Evolutionary conservation across 106 monocot species (phyloP), one percentile per base, ranked within the genome.

Genomic region (Apostasia ramifera): DNA sequence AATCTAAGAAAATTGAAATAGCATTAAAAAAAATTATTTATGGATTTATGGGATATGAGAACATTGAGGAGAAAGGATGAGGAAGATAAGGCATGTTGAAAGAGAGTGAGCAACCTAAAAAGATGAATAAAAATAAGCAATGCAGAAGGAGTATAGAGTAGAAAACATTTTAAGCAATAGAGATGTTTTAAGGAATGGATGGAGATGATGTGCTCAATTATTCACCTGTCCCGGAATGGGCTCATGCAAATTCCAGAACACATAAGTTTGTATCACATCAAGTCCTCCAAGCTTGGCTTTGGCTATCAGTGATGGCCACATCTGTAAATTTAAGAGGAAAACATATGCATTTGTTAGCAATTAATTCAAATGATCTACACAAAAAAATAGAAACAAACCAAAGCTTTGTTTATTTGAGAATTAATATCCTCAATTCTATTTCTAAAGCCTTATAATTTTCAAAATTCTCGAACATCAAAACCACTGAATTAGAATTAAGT

Each of bases 231-330:
- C 97, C 69, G 79, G 80, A 15, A 79, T 13, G 11, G 92, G 89
- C 71, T 98, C 97, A 57, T 98, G 97, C 1, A 79, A 53, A 67
- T 98, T 98, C 97, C 97, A 98, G 55, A 98, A 98, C 8, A 90
- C 92, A 64, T 92, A 98, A 9, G 97, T 98, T 66, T 98, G 92
- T 45, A 98, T 92, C 65, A 89, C 97, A 71, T 98, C 89, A 6
- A 92, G 70, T 7, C 97, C 97, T 73, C 97, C 92, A 54, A 66
- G 42, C 75, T 90, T 92, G 13, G 92, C 97, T 66, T 81, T 77
- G 6, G 71, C 42, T 70, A 98, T 86, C 10, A 98, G 83, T 63
- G 61, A 43, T 74, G 89, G 89, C 97, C 97, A 98, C 92, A 90
- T 90, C 97, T 98, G 75, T 48, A 40, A 70, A 54, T 4, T 40